These are phyloP conservation scores for Fusarium sp. DNA, from an alignment of 2,329 filamentous ascomycete species.

Conservation along the genomic window DNA sequence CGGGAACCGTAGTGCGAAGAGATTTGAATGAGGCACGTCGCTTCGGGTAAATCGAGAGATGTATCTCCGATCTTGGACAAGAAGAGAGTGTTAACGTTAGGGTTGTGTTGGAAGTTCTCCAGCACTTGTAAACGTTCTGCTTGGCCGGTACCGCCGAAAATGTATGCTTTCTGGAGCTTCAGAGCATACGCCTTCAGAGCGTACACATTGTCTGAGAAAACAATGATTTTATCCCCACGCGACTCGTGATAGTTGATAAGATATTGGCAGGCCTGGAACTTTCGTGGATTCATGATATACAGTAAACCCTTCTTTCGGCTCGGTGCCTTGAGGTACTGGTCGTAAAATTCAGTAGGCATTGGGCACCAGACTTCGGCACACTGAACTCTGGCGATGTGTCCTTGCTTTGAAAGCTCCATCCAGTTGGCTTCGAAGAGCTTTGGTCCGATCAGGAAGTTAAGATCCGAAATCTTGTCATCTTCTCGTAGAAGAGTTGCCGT, in stretches of 20 bases:
- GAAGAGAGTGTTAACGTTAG: conserved; percentile 91
- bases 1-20: conserved; percentile 97
- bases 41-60: conserved; percentile 95
- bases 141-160: conserved; percentile 90
- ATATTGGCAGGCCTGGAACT: conserved; percentile 97
- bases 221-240: conserved; percentile 96
- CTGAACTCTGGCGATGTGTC: conserved; percentile 96
- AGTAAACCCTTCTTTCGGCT: conserved; percentile 65
- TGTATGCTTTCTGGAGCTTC: conserved; percentile 87
- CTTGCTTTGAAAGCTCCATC: conserved; percentile 98
- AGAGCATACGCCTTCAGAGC: conserved; percentile 87
- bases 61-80: conserved; percentile 98
- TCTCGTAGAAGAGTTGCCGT: conserved; percentile 95
- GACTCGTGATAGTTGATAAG: conserved; percentile 98
- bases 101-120: conserved; percentile 95
- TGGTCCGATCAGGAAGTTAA: conserved; percentile 97
- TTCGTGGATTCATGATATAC: conserved; percentile 97
- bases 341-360: conserved; percentile 98
- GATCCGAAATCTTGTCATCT: conserved; percentile 97
- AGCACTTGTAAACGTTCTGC: conserved; percentile 87
- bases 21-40: conserved; percentile 96
- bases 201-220: conserved; percentile 98
- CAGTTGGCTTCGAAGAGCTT: conserved; percentile 99
- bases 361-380: conserved; percentile 99
- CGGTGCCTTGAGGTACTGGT: conserved; percentile 84